phyloP scores from a whole-genome alignment of 495 filamentous ascomycete genomes.

The Penicillium turbatum region DNA sequence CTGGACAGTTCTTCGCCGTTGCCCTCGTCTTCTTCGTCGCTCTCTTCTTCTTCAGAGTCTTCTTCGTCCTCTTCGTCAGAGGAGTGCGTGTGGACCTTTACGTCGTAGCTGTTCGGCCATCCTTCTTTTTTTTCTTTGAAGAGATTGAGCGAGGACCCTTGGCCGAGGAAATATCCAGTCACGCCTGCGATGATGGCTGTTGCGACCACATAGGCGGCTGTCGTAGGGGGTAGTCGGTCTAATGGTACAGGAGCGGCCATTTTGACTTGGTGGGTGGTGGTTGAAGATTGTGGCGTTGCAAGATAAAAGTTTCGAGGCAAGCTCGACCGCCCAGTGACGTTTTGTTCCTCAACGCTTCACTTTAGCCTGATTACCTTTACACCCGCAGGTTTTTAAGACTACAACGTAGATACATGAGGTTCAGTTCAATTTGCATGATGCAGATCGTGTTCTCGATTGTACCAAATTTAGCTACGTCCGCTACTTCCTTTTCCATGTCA shows the following conservation, averaged over 20 bases:
- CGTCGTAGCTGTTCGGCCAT: conserved; percentile 51
- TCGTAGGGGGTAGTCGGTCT: conserved; percentile 43
- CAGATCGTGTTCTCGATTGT: too few species aligned
- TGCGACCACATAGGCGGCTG: conserved; percentile 52
- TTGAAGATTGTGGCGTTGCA: background rate
- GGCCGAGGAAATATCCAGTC: conserved; percentile 61
- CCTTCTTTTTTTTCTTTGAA: conserved; percentile 43
- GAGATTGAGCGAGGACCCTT: conserved; percentile 46
- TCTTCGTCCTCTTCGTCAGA: conserved; percentile 40
- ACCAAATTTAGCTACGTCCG: too few species aligned
- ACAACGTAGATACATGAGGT: background rate
- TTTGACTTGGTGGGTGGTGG: conserved; percentile 9
- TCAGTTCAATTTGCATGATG: too few species aligned
- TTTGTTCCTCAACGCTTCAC: background rate
- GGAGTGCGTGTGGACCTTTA: conserved; percentile 44
- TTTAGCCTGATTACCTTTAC: too few species aligned
- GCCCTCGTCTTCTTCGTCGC: conserved; percentile 36
- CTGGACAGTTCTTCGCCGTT: conserved; percentile 41
- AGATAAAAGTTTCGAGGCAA: background rate
- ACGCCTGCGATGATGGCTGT: conserved; percentile 62
- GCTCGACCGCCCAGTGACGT: conserved; percentile 8
- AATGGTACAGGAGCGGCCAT: conserved; percentile 39
- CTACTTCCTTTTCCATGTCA: too few species aligned
- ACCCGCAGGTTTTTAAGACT: background rate
- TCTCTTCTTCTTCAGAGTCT: conserved; percentile 30